Base-by-base conservation (phyloP, 768 basidiomycete genomes). In the Pisolithus tinctorius region DNA sequence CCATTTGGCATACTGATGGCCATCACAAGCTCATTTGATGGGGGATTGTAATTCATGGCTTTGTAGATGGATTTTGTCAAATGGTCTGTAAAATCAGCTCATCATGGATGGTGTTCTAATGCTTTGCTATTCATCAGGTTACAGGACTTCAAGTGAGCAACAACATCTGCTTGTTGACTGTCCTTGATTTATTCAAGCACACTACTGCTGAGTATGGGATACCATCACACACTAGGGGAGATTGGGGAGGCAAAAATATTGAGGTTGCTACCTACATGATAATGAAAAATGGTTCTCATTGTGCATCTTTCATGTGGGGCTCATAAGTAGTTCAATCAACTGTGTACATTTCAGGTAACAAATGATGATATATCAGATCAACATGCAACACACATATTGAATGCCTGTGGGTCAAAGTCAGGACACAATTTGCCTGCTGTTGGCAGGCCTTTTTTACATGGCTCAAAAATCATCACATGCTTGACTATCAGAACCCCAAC, bases 301-400 rank as follows among this genome's bases (percentile, higher is more conserved):
- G 47, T 7, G 66, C 67, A 3, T 72, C 68, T 3, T 74, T 72
- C 43, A 74, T 74, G 8, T 73, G 65, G 63, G 72, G 72, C 25
- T 37, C 59, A 69, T 69, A 55, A 50, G 59, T 43, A 16, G 4
- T 11, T 46, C 1, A 48, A 1, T 27, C n/a, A n/a, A n/a, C n/a
- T 10, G 10, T 27, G 16, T n/a, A 20, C 7, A 30, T 10, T 29
- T 40, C 2, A 53, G 23, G 40, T 40, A n/a, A n/a, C n/a, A n/a
- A n/a, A n/a, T n/a, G n/a, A n/a, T n/a, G n/a, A n/a, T 45, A 23
- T 8, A 13, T 14, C n/a, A 54, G 64, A 20, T 63, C 58, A 6
- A 58, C 59, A 10, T 58, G 55, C 6, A 69, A 69, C 40, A 57
- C 58, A 1, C 52, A 53, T 0, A 69, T 69, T 17, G 62, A 69